Percentiles rank a stretch among this genome's conserved stretches.
Evolutionary conservation across 2,329 filamentous ascomycete genomes (phyloP).

Genomic region (Pseudopithomyces chartarum): DNA sequence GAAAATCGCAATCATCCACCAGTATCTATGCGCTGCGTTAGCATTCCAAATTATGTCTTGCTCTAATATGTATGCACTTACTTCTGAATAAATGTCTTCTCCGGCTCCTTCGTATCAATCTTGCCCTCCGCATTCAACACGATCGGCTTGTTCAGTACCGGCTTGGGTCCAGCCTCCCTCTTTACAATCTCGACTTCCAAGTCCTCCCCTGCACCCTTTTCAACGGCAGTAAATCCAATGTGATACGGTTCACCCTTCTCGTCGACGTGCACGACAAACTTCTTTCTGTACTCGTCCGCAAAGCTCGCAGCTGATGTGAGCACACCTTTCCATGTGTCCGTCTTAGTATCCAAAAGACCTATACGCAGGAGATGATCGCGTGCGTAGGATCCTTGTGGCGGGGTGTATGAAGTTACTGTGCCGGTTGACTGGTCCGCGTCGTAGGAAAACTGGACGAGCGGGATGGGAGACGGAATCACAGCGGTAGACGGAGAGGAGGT

Average conservation of each 20-base stretch:
- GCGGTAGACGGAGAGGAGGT: slow-evolving; percentile 77
- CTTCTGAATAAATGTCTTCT: slow-evolving; percentile 59
- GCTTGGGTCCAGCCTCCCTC: slow-evolving; percentile 46
- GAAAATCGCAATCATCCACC: slow-evolving; percentile 57
- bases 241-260: slow-evolving; percentile 51
- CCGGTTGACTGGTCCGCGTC: slow-evolving; percentile 44
- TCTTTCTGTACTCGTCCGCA: slow-evolving; percentile 48
- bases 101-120: slow-evolving; percentile 52
- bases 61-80: slow-evolving; percentile 31
- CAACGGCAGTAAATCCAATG: slow-evolving; percentile 49
- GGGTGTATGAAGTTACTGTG: slow-evolving; percentile 41
- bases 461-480: slow-evolving; percentile 42
- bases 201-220: slow-evolving; percentile 38
- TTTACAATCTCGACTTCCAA: slow-evolving; percentile 50
- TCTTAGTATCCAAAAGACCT: slow-evolving; percentile 48
- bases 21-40: slow-evolving; percentile 48
- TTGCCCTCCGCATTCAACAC: slow-evolving; percentile 61
- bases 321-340: slow-evolving; percentile 51
- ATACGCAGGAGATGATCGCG: slow-evolving; percentile 49
- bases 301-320: slow-evolving; percentile 52
- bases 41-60: background rate
- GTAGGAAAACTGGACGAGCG: slow-evolving; percentile 52
- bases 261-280: slow-evolving; percentile 50
- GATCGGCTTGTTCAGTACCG: slow-evolving; percentile 58
- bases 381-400: slow-evolving; percentile 40